phyloP scores from a whole-genome alignment of 495 filamentous ascomycete genomes.

The Rusavskia elegans region DNA sequence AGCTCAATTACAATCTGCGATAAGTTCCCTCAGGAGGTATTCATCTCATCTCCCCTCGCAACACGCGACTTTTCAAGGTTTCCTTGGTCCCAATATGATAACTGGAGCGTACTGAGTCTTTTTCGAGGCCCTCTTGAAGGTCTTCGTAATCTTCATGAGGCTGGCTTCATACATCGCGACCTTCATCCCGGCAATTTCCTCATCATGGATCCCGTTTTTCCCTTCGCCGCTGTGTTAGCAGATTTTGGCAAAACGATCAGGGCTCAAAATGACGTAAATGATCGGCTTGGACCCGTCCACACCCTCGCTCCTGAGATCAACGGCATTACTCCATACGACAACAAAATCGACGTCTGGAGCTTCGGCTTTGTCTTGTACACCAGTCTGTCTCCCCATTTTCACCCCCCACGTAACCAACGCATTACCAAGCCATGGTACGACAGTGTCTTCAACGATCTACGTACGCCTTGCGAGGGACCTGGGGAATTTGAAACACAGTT shows the following conservation, averaged over 20 bases:
- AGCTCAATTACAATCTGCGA: background rate
- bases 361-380: conserved; percentile 1
- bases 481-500: too few species aligned
- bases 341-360: conserved; percentile 5
- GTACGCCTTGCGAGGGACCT: too few species aligned
- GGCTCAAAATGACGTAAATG: background rate
- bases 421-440: too few species aligned
- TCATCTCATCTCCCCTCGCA: background rate
- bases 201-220: background rate
- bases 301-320: conserved; percentile 4
- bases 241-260: conserved; percentile 3
- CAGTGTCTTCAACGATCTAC: too few species aligned
- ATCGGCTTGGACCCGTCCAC: conserved; percentile 1
- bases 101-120: background rate
- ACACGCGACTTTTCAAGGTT: background rate
- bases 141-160: background rate
- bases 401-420: too few species aligned
- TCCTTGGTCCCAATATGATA: background rate
- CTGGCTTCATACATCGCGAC: conserved; percentile 3
- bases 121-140: conserved; percentile 1
- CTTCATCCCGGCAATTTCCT: background rate
- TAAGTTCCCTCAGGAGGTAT: background rate
- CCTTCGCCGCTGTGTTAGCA: background rate
- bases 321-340: background rate
- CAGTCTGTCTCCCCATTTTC: too few species aligned